phyloP scores from a whole-genome alignment of 2,329 filamentous ascomycete genomes.

The Xylariaceae sp. region DNA sequence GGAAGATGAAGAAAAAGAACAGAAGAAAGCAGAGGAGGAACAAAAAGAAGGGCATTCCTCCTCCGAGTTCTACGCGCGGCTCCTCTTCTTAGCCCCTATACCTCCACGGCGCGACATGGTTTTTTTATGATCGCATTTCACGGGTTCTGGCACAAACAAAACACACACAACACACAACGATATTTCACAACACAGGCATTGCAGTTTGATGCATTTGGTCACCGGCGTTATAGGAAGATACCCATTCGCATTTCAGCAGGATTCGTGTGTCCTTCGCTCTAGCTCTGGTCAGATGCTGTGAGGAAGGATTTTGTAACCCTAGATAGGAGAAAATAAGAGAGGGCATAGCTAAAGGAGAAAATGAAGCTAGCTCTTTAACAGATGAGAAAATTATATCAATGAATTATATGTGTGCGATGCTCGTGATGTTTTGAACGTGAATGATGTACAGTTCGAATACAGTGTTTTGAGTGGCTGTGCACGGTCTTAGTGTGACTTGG shows the following conservation, averaged over 20 bases:
- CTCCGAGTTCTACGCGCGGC: too few relatives aligned
- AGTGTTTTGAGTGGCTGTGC: neutral
- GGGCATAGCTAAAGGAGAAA: too few relatives aligned
- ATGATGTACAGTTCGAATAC: conserved; percentile 9
- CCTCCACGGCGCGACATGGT: too few relatives aligned
- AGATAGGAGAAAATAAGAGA: neutral
- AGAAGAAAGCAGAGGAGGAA: too few relatives aligned
- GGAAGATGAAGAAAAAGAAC: too few relatives aligned
- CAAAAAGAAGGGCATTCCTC: too few relatives aligned
- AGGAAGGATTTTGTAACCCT: neutral
- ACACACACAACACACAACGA: neutral
- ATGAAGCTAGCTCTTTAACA: too few relatives aligned
- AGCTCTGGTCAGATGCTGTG: neutral
- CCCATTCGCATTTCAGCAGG: conserved; percentile 17
- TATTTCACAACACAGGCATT: conserved; percentile 2
- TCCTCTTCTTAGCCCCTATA: too few relatives aligned
- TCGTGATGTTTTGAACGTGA: neutral
- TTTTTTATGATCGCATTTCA: conserved; percentile 5
- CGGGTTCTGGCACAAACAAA: neutral
- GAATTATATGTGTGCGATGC: too few relatives aligned
- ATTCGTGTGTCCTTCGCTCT: neutral
- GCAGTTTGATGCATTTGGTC: conserved; percentile 1
- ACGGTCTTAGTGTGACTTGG: neutral
- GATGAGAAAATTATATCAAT: too few relatives aligned
- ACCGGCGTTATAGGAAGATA: conserved; percentile 22